Base-by-base conservation (phyloP, 768 basidiomycete species). In the Kwoniella dejecticola region DNA sequence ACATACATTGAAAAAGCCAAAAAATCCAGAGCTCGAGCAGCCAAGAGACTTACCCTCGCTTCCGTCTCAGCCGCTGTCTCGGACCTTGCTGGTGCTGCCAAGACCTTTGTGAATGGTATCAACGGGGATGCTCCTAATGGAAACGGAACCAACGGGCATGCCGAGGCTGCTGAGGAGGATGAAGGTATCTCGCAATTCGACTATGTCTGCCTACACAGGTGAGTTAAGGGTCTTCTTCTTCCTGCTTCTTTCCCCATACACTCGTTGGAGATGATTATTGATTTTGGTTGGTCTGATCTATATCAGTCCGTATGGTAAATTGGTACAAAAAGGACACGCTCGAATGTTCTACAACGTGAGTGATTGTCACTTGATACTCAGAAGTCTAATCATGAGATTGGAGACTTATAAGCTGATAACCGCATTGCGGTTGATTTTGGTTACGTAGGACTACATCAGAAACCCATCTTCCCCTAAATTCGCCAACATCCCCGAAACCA, bases 251-350 rank as follows among this genome's bases (percentile, higher is more conserved):
- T n/a, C n/a, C n/a, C n/a, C n/a, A n/a, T n/a, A n/a, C n/a, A n/a
- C n/a, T n/a, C n/a, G n/a, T n/a, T n/a, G n/a, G n/a, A n/a, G n/a
- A n/a, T n/a, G n/a, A n/a, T n/a, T n/a, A 1, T 6, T 26, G 33
- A 13, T 29, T 26, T 8, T 26, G 50, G 4, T 8, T 2, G 3
- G 52, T 30, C 52, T 7, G 23, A 26, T 30, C 11, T 27, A n/a
- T n/a, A n/a, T 24, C 12, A 89, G 88, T 61, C 96, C 96, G 0
- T 99, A 97, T 80, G 95, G 96, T 82, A 99, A 99, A 82, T 90
- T 96, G 78, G 94, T 96, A 55, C 89, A 96, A 79, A 99, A 97
- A 82, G 93, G 91, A 44, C 88, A 95, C 78, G 95, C 90, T 36
- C 90, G 96, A 59, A 82, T 98, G 77, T 78, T 78, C 72, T 78